These are phyloP conservation scores for Leccinum imitatum DNA, from an alignment of 768 basidiomycete species.

Conservation along the genomic window DNA sequence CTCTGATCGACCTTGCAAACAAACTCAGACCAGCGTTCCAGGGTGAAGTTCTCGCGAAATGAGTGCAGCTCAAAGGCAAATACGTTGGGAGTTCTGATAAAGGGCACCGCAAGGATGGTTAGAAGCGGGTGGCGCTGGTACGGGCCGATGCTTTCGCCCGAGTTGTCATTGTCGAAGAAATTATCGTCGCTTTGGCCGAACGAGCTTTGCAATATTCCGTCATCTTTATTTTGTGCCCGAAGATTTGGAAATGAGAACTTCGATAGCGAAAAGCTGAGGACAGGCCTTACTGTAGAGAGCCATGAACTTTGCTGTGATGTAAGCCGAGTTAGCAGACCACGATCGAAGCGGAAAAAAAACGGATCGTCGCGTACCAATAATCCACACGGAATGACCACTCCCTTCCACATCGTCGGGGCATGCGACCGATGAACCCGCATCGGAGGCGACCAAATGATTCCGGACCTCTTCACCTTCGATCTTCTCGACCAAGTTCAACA, in stretches of 20 bases:
- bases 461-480: slow-evolving; percentile 18
- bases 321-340: slow-evolving; percentile 6
- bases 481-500: slow-evolving; percentile 30
- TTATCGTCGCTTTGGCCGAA: slow-evolving; percentile 32
- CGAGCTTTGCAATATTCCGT: slow-evolving; percentile 28
- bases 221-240: slow-evolving; percentile 13
- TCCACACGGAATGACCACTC: slow-evolving; percentile 23
- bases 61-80: slow-evolving; percentile 30
- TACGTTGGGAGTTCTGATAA: slow-evolving; percentile 28
- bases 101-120: slow-evolving; percentile 20
- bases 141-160: slow-evolving; percentile 5
- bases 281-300: slow-evolving; percentile 27
- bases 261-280: background rate
- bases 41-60: slow-evolving; percentile 28
- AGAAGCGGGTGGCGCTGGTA: slow-evolving; percentile 24
- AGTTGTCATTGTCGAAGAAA: slow-evolving; percentile 30
- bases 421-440: background rate
- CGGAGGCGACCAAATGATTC: background rate
- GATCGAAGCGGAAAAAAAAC: background rate
- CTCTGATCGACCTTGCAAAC: slow-evolving; percentile 31
- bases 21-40: slow-evolving; percentile 28
- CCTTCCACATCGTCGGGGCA: slow-evolving; percentile 9
- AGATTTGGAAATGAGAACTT: background rate
- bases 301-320: slow-evolving; percentile 29
- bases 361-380: slow-evolving; percentile 20